Conservation (phyloP, 768 basidiomycete genomes). For the Pleurotus pulmonarius region DNA sequence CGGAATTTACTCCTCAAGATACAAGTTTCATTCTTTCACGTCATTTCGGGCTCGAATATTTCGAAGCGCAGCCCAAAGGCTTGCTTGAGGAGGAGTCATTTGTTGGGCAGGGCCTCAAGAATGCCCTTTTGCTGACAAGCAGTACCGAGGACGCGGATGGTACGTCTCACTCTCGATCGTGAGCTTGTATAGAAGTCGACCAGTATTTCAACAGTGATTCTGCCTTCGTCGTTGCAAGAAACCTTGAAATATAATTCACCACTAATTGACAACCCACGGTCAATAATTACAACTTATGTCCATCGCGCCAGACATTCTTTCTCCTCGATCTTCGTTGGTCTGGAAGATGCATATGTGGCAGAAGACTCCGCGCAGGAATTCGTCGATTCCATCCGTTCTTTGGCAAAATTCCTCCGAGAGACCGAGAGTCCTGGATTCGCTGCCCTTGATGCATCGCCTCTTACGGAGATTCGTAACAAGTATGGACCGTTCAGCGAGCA, state of each 20-base stretch:
- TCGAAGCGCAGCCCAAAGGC: conserved; percentile 38
- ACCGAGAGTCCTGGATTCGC: conserved; percentile 52
- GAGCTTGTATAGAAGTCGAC: conserved; percentile 6
- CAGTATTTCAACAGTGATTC: conserved; percentile 37
- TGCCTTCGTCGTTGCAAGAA: conserved; percentile 48
- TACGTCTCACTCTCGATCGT: conserved; percentile 18
- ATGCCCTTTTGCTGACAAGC: conserved; percentile 51
- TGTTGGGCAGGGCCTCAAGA: conserved; percentile 51
- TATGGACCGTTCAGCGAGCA: conserved; percentile 52
- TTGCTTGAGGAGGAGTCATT: conserved; percentile 39
- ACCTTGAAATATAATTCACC: conserved; percentile 41
- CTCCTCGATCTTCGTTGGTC: conserved; percentile 42
- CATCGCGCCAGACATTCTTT: conserved; percentile 58
- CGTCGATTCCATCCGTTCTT: conserved; percentile 38
- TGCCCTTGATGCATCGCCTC: conserved; percentile 53
- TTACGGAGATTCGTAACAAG: conserved; percentile 42
- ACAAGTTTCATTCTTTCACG: conserved; percentile 60
- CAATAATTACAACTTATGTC: conserved; percentile 54
- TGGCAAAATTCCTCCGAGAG: conserved; percentile 52
- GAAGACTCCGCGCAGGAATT: conserved; percentile 27
- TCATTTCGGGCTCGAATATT: conserved; percentile 69
- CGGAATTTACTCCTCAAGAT: conserved; percentile 44
- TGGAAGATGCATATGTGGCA: conserved; percentile 1
- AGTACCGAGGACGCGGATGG: conserved; percentile 55
- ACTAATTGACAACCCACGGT: conserved; percentile 33